phyloP scores from a whole-genome alignment of 345 rosid genomes.

The Citrus unshiu region DNA sequence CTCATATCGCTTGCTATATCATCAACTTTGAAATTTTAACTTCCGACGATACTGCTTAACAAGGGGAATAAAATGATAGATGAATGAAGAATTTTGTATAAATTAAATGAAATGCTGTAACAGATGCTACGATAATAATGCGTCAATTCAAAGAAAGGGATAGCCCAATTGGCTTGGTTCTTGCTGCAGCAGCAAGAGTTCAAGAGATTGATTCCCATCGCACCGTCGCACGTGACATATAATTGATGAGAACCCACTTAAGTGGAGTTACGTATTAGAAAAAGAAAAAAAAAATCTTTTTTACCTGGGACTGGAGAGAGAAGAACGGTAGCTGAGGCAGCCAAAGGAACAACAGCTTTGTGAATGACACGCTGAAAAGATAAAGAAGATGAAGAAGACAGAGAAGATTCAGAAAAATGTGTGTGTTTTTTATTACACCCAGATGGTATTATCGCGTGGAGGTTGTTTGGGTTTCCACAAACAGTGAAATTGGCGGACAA shows the following conservation, averaged over 20 bases:
- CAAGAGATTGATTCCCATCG: too few species aligned
- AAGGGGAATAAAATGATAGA: neutral
- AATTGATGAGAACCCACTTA: too few species aligned
- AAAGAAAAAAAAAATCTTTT: neutral
- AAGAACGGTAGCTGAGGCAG: constrained; percentile 66
- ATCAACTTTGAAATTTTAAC: neutral
- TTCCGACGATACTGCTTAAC: neutral
- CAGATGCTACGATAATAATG: neutral
- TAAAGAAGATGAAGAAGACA: constrained; percentile 21
- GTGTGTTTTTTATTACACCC: neutral
- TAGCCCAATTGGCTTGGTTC: too few species aligned
- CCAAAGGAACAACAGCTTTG: constrained; percentile 52
- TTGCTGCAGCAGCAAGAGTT: too few species aligned
- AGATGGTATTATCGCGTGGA: constrained; percentile 11
- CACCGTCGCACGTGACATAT: too few species aligned
- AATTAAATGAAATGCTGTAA: neutral
- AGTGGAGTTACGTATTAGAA: neutral
- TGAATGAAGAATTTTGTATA: neutral
- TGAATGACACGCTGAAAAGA: constrained; percentile 19
- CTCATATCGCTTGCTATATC: neutral
- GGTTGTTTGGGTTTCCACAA: constrained; percentile 27
- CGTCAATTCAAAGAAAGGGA: too few species aligned
- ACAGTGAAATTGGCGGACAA: constrained; percentile 20
- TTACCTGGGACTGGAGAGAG: constrained; percentile 68
- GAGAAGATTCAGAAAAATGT: neutral